Evolutionary conservation across 2,329 filamentous ascomycete species (phyloP).

Genomic region (Fusarium musae): DNA sequence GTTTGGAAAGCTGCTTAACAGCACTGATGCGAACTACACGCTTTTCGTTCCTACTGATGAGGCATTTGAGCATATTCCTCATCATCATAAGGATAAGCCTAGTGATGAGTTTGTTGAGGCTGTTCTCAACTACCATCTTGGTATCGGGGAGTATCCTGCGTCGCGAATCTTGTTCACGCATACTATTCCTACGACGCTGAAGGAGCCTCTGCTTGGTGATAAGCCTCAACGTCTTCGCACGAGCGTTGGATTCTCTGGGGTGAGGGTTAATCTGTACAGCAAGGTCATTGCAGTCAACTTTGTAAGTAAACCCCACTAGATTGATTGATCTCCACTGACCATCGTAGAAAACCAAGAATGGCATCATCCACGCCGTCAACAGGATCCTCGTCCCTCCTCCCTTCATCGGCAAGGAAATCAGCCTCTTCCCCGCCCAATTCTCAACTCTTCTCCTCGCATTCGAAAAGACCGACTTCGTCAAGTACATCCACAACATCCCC

Average conservation of each 20-base stretch:
- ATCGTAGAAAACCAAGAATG: conserved; percentile 75
- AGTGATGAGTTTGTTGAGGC: conserved; percentile 76
- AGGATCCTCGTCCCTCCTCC: conserved; percentile 81
- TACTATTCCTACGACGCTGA: conserved; percentile 77
- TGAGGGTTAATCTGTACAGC: conserved; percentile 81
- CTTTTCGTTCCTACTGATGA: conserved; percentile 82
- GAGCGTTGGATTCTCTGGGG: conserved; percentile 69
- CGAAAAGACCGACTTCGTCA: conserved; percentile 76
- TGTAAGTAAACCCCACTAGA: conserved; percentile 54
- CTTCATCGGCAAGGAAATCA: conserved; percentile 60
- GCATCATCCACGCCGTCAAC: conserved; percentile 82
- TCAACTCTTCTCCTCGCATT: conserved; percentile 82
- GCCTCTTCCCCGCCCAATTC: conserved; percentile 79
- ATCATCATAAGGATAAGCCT: conserved; percentile 63
- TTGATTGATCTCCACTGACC: not conserved
- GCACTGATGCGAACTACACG: conserved; percentile 79
- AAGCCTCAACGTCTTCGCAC: conserved; percentile 79
- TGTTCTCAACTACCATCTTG: conserved; percentile 80
- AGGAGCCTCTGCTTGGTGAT: conserved; percentile 68
- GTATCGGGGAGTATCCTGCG: conserved; percentile 73
- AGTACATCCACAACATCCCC: conserved; percentile 65
- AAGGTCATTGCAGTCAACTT: conserved; percentile 77
- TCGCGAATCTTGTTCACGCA: conserved; percentile 73
- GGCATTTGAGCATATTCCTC: conserved; percentile 75
- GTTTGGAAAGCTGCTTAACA: conserved; percentile 78